Evolutionary conservation across 2,329 filamentous ascomycete genomes (phyloP), one percentile per base, ranked within the genome.

Genomic region (Verticillium nubilum): DNA sequence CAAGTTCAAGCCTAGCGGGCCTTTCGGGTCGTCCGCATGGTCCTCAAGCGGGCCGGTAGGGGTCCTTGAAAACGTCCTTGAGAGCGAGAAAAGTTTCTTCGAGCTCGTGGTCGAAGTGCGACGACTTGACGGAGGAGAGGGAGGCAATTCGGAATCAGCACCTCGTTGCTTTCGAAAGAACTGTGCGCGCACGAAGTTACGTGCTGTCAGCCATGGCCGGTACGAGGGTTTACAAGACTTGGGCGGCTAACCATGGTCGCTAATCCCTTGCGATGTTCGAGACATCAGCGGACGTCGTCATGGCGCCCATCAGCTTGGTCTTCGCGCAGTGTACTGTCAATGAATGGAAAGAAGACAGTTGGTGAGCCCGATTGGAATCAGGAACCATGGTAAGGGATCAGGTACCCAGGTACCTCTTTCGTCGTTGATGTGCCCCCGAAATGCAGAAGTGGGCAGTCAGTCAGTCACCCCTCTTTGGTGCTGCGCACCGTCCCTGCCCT

Each of bases 1-100:
- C 1, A 69, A 58, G 23, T 19, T 64, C 26, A 71, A 61, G 1
- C 65, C 66, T n/a, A 67, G 52, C 2, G 31, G n/a, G 13, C 28
- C 67, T 63, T 54, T 54, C 15, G 52, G 13, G 17, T 31, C 17
- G 15, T 54, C 52, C 12, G 27, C 52, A 15, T 19, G 15, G 27
- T 29, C 27, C 5, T 54, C 17, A 4, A 9, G 27, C 4, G 52
- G 54, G 61, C 42, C 2, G 13, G 25, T 63, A 29, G 60, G 57
- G 7, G 60, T 52, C 19, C 52, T 62, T 5, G 58, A 52, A 9
- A 59, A 53, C 12, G 62, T 31, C 23, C 31, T 60, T 33, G 59
- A 57, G 6, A 62, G 62, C 13, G 61, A 62, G 35, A 65, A 63
- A 9, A 56, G 56, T 25, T 19, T 60, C 47, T 47, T 60, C 25